A percentile compares a stretch with the other conserved stretches of the same genome.
Evolutionary conservation across 2,329 filamentous ascomycete genomes (phyloP).

Genomic region (Hyphodiscus sp.): DNA sequence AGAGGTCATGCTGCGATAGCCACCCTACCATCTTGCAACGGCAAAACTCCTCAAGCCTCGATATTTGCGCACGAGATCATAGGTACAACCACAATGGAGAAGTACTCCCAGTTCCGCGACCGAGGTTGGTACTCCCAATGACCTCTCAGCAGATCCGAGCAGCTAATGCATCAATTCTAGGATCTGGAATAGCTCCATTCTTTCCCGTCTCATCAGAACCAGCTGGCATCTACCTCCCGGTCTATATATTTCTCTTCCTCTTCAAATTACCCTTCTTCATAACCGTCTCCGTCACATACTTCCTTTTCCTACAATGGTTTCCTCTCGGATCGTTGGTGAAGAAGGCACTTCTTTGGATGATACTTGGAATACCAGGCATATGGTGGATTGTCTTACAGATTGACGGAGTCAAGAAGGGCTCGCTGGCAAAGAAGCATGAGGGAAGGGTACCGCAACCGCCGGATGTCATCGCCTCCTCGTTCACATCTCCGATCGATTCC

Average conservation of each 20-base stretch:
- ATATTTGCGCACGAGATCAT: neutral
- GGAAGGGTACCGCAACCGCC: slow-evolving; percentile 71
- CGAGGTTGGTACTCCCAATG: slow-evolving; percentile 45
- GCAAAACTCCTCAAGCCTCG: neutral
- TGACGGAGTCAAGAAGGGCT: slow-evolving; percentile 91
- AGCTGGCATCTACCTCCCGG: slow-evolving; percentile 53
- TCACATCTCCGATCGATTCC: slow-evolving; percentile 87
- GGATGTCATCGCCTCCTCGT: slow-evolving; percentile 81
- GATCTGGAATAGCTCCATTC: slow-evolving; percentile 94
- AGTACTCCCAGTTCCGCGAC: slow-evolving; percentile 69
- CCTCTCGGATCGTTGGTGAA: slow-evolving; percentile 63
- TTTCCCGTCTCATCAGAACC: slow-evolving; percentile 69
- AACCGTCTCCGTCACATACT: slow-evolving; percentile 62
- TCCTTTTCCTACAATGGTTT: slow-evolving; percentile 75
- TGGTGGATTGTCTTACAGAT: slow-evolving; percentile 99
- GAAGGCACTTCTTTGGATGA: slow-evolving; percentile 80
- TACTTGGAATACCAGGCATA: slow-evolving; percentile 83
- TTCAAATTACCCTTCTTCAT: slow-evolving; percentile 75
- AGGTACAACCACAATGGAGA: slow-evolving; percentile 50
- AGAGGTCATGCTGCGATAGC: neutral
- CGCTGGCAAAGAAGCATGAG: slow-evolving; percentile 65
- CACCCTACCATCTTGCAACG: neutral
- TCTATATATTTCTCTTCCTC: slow-evolving; percentile 68
- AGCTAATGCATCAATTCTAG: slow-evolving; percentile 41
- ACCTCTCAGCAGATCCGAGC: neutral